phyloP scores from a whole-genome alignment of 768 basidiomycete species.

The Collybia sordida region DNA sequence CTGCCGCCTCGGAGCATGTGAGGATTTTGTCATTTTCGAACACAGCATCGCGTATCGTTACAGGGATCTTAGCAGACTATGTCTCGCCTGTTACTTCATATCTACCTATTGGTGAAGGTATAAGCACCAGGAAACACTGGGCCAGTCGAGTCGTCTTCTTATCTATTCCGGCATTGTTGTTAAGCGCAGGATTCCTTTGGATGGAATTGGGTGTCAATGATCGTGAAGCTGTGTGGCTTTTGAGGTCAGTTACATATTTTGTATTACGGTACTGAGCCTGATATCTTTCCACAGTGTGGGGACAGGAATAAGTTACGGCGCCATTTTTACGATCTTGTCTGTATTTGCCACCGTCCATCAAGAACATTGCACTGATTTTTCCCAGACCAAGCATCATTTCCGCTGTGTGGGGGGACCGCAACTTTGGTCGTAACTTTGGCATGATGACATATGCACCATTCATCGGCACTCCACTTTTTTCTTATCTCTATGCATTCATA shows the following conservation, averaged over 20 bases:
- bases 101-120: constrained; percentile 31
- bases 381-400: constrained; percentile 70
- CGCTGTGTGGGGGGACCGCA: constrained; percentile 68
- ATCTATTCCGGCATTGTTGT: constrained; percentile 42
- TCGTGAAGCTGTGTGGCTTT: constrained; percentile 59
- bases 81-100: constrained; percentile 60
- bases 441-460: constrained; percentile 75
- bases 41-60: constrained; percentile 64
- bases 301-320: constrained; percentile 69
- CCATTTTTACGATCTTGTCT: constrained; percentile 69
- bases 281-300: constrained; percentile 44
- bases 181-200: constrained; percentile 56
- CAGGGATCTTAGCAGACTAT: constrained; percentile 72
- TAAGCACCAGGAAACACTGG: constrained; percentile 46
- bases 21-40: constrained; percentile 69
- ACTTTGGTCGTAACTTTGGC: constrained; percentile 77
- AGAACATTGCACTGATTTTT: constrained; percentile 1
- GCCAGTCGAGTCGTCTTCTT: constrained; percentile 68
- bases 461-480: constrained; percentile 71
- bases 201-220: constrained; percentile 47
- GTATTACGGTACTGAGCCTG: background rate
- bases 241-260: constrained; percentile 48
- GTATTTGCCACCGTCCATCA: constrained; percentile 23
- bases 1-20: constrained; percentile 62
- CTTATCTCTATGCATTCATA: constrained; percentile 76